A percentile compares a stretch with the other conserved stretches of the same genome.
Evolutionary conservation across 495 filamentous ascomycete species (phyloP).

Genomic region (Penicillium canescens): DNA sequence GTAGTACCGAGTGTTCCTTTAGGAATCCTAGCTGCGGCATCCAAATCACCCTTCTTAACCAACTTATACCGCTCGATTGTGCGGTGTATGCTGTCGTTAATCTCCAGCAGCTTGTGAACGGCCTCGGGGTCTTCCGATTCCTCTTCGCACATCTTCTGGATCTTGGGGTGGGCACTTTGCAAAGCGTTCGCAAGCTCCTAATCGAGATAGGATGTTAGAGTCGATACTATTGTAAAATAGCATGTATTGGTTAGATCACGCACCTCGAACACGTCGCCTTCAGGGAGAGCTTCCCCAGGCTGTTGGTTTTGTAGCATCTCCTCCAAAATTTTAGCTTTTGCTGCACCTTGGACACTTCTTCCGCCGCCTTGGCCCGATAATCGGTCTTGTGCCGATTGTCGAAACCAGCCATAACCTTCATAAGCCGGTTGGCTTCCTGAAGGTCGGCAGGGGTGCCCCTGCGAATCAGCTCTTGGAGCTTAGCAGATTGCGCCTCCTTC

Average conservation of each 20-base stretch:
- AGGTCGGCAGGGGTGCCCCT: conserved; percentile 88
- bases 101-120: conserved; percentile 91
- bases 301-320: conserved; percentile 87
- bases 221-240: background rate
- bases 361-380: conserved; percentile 94
- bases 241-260: conserved; percentile 4
- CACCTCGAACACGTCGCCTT: conserved; percentile 92
- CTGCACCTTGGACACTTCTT: conserved; percentile 90
- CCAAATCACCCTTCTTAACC: conserved; percentile 88
- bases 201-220: conserved; percentile 1
- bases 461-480: conserved; percentile 94
- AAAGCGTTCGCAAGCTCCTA: conserved; percentile 88
- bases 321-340: conserved; percentile 84
- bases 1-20: conserved; percentile 76
- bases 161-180: conserved; percentile 95
- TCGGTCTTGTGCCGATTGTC: conserved; percentile 95
- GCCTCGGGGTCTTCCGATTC: conserved; percentile 96
- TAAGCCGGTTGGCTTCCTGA: conserved; percentile 92
- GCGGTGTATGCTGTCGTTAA: conserved; percentile 97
- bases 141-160: conserved; percentile 98
- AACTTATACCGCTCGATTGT: conserved; percentile 94
- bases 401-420: conserved; percentile 99
- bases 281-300: conserved; percentile 76
- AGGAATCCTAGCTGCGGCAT: conserved; percentile 81
- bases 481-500: conserved; percentile 89